Base-by-base conservation (phyloP, 2,329 filamentous ascomycete genomes). In the Penicillium brevicompactum region DNA sequence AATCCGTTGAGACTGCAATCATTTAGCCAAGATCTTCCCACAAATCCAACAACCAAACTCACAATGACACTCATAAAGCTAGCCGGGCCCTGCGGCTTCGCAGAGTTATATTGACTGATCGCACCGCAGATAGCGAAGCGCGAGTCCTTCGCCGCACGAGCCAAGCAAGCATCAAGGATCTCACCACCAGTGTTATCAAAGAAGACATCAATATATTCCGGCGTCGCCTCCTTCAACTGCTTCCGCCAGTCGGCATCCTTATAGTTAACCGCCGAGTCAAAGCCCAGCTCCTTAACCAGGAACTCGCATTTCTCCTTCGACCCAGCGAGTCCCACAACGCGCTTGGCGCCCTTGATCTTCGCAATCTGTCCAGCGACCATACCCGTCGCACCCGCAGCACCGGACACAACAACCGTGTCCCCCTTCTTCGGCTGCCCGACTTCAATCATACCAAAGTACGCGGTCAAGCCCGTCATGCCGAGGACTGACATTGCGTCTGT, bases 291-390 rank as follows among this genome's bases (percentile, higher is more conserved):
- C 57, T 83, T 74, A 3, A 77, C 81, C 58, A 92, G 71, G 81
- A 87, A 90, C 47, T 77, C 73, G 63, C 84, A 89, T 76, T 91
- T 91, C 37, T 87, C 84, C 34, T 84, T 80, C 51, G 80, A 82
- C 0, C 88, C 88, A 0, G 86, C 86, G 58, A 90, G 79, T 6
- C 87, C 88, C 21, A 88, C 72, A 11, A 90, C 84, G 2, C 79
- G 67, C 61, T 76, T 83, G 74, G 63, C 82, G 11, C 87, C 89
- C 71, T 86, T 85, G 50, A 91, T 75, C 78, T 90, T 91, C 16
- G 88, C 88, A 62, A 92, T 90, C 74, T 93, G 90, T 0, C 88
- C 89, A 0, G 85, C 89, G 1, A 92, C 84, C 66, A 83, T 88
- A 1, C 90, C 90, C 0, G 90, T 92, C 0, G 89, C 90, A 2